Evolutionary conservation across 2,329 filamentous ascomycete genomes (phyloP), one percentile per base, ranked within the genome.

Genomic region (Colletotrichum tamarilloi): DNA sequence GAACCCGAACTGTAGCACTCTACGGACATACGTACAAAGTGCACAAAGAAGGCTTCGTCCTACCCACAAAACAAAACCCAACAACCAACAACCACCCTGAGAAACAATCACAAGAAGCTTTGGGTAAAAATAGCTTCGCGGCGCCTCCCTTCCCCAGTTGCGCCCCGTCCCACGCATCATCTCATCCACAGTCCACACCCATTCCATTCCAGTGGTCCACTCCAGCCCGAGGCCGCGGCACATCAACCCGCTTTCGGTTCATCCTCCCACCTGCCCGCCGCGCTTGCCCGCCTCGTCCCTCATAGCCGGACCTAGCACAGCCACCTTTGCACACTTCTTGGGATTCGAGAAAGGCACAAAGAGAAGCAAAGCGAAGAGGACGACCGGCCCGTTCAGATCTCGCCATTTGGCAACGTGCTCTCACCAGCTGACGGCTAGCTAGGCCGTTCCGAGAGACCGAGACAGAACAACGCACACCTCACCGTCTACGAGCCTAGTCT

Each of bases 341-440:
- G 42, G 19, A 42, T 19, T 42, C 16, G 16, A 19, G 14, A 22
- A 49, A 49, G 32, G 32, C 32, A 35, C 32, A 35, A 35, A 35
- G 42, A 19, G 42, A 49, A 49, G 19, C 42, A 49, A 22, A 49
- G 8, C 7, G 16, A 49, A 49, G 42, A 35, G 46, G 5, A 19
- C 26, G 26, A 30, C 46, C 59, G 60, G 59, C n/a, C 67, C 70
- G 46, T 62, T 70, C 35, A 73, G 30, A 62, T 65, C 60, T 70
- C 67, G 70, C 70, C 60, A 57, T 70, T 70, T 24, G 55, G 26
- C 70, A 62, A 65, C 70, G 55, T 73, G 70, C 70, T 70, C 67
- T 38, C 56, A n/a, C 12, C 68, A 52, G 64, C 64, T 68, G 69
- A 68, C 65, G 14, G 28, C 46, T 42, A 32, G 42, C 57, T 24